Evolutionary conservation across 176 grass and related monocot genomes (phyloP), one percentile per base, ranked within the genome.

Genomic region (Raddia distichophylla): DNA sequence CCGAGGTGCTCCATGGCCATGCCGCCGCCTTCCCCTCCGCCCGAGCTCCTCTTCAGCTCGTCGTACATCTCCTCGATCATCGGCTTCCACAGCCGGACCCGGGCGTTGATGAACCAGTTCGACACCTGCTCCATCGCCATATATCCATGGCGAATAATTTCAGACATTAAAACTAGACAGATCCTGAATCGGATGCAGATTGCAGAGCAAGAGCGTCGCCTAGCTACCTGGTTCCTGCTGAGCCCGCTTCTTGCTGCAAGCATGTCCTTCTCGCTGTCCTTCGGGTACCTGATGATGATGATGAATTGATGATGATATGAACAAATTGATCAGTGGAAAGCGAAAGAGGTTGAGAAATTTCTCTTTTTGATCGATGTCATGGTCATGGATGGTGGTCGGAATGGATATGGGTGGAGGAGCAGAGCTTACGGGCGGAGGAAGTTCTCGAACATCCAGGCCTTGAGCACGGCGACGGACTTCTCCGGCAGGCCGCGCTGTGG

Each of bases 91-190:
- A 97, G 82, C 5, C 94, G 89, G 13, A 97, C 94, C 0, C 94
- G 78, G 0, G 94, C 94, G 82, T 97, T 97, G 50, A 97, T 91
- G 61, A 97, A 97, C 94, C 94, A 97, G 64, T 97, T 97, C 4
- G 94, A 91, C n/a, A 97, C 94, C 94, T 97, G 27, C 15, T 40
- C 37, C 3, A 40, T 40, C 37, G 37, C 27, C 27, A 27, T 27
- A 40, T 5, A 40, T 40, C 2, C 53, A 60, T 7, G 0, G 3
- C 5, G 40, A 75, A 77, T 16, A 40, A 19, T 0, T 44, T 42
- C 80, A 20, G 13, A 1, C 27, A 55, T 0, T 32, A 33, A 37
- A 65, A 40, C 2, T 65, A 2, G 0, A 64, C 32, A 15, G 10
- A 6, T 63, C 11, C 6, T 11, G 7, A 17, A 66, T 5, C 5